Percentiles rank a stretch among this genome's conserved stretches.
These are phyloP conservation scores for Ogataea neopini DNA, from an alignment of 805 yeast genomes.

Conservation along the genomic window DNA sequence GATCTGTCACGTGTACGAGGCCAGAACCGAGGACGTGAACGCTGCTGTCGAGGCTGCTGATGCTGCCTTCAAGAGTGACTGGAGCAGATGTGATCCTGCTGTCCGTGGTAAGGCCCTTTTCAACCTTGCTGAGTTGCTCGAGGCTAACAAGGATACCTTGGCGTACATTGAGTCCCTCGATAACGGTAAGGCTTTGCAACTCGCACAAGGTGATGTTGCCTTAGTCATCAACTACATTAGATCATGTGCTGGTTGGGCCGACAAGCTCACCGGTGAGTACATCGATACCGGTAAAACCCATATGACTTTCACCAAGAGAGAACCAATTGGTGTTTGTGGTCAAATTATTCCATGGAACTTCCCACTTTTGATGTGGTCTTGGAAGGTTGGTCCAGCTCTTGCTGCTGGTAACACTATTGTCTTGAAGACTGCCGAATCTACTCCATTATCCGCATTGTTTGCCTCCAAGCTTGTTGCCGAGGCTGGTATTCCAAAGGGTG, in stretches of 20 bases:
- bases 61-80: slow-evolving; percentile 53
- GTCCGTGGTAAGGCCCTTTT: slow-evolving; percentile 52
- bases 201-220: slow-evolving; percentile 69
- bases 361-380: slow-evolving; percentile 75
- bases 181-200: slow-evolving; percentile 71
- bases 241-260: slow-evolving; percentile 74
- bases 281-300: slow-evolving; percentile 64
- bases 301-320: slow-evolving; percentile 65
- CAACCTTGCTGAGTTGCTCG: slow-evolving; percentile 70
- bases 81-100: slow-evolving; percentile 62
- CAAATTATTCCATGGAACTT: slow-evolving; percentile 86
- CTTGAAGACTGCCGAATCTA: slow-evolving; percentile 74
- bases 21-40: slow-evolving; percentile 64
- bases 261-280: slow-evolving; percentile 64
- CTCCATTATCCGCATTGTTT: slow-evolving; percentile 71
- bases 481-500: slow-evolving; percentile 77
- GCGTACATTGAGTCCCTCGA: slow-evolving; percentile 72
- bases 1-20: slow-evolving; percentile 52
- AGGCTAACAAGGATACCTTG: slow-evolving; percentile 59
- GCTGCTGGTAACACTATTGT: slow-evolving; percentile 76
- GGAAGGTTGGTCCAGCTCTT: slow-evolving; percentile 80
- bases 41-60: slow-evolving; percentile 68
- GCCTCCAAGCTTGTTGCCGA: slow-evolving; percentile 61
- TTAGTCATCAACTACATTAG: slow-evolving; percentile 64
- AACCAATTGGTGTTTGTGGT: slow-evolving; percentile 82